These are phyloP conservation scores for Huntiella omanensis DNA, from an alignment of 2,329 filamentous ascomycete species.

Conservation along the genomic window DNA sequence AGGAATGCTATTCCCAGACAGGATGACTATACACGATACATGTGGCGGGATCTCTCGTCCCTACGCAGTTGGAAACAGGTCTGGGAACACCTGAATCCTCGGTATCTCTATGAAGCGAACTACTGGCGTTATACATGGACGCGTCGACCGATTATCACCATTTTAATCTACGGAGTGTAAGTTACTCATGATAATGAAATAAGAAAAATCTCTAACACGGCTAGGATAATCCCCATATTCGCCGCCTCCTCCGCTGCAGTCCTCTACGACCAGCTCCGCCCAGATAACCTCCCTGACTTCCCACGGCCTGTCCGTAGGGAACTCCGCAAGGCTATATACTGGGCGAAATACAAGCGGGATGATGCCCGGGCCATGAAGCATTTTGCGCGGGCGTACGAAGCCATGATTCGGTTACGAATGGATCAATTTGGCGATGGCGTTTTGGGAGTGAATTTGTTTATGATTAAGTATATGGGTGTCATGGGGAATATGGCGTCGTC, in stretches of 20 bases:
- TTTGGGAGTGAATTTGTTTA: constrained; percentile 69
- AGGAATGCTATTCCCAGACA: too few relatives aligned
- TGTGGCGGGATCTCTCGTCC: constrained; percentile 4
- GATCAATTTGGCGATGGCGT: constrained; percentile 86
- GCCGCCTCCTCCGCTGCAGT: background rate
- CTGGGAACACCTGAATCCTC: constrained; percentile 6
- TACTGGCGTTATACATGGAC: too few relatives aligned
- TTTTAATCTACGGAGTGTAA: too few relatives aligned
- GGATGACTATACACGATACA: background rate
- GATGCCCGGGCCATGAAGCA: constrained; percentile 9
- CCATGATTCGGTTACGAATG: constrained; percentile 22
- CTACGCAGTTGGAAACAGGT: constrained; percentile 5
- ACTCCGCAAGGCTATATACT: constrained; percentile 11
- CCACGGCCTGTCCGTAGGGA: constrained; percentile 6
- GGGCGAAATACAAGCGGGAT: constrained; percentile 11
- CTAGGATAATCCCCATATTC: too few relatives aligned
- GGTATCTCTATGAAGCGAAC: too few relatives aligned
- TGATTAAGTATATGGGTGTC: constrained; percentile 64
- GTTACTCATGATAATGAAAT: too few relatives aligned
- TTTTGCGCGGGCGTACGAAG: constrained; percentile 8
- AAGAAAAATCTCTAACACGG: too few relatives aligned
- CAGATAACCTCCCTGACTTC: constrained; percentile 7
- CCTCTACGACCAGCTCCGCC: constrained; percentile 6
- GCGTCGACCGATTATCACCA: too few relatives aligned
- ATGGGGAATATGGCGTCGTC: constrained; percentile 50